Evolutionary conservation across 2,329 filamentous ascomycete genomes (phyloP), one percentile per base, ranked within the genome.

Genomic region (Paramyrothecium sp.): DNA sequence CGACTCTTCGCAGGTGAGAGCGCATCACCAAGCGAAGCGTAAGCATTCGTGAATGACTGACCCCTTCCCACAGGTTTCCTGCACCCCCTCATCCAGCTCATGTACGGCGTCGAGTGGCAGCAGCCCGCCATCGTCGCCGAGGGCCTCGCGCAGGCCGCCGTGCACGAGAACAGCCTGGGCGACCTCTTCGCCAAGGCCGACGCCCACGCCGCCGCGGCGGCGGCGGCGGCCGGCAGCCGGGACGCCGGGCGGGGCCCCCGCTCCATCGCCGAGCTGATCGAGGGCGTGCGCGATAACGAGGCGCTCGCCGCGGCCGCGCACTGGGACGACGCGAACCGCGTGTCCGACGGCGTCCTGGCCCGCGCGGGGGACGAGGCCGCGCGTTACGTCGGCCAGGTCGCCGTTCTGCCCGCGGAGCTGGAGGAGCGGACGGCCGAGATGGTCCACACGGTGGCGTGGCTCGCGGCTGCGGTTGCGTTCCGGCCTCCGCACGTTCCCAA

Each of bases 61-160:
- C 16, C 47, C 33, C n/a, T 26, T 48, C 10, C 17, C 1, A 12
- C 26, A 82, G 87, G 89, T 0, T 82, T 94, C 60, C 64, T 92
- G 2, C 91, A 96, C 67, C 91, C 92, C 2, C 75, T 95, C 17
- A 93, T 97, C 60, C 91, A 96, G 69, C 81, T 96, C 20, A 90
- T 92, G 52, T 96, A 92, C 68, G 92, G 90, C 4, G 69, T 97
- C 38, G 92, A 96, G 69, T 96, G 92, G 76, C 71, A 82, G 11
- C 91, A 96, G 68, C 91, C 91, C 2, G 89, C 89, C 41, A 86
- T 96, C 58, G 81, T 97, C 26, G 91, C 92, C 7, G 85, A 94
- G 73, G 92, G 79, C 1, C 83, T 97, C 19, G 91, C 92, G 1
- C 88, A 96, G 74, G 80, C 89, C 1, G 85, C 89, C 8, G 84